Conservation (phyloP, 257 asterid species). For the Fraxinus pennsylvanica region DNA sequence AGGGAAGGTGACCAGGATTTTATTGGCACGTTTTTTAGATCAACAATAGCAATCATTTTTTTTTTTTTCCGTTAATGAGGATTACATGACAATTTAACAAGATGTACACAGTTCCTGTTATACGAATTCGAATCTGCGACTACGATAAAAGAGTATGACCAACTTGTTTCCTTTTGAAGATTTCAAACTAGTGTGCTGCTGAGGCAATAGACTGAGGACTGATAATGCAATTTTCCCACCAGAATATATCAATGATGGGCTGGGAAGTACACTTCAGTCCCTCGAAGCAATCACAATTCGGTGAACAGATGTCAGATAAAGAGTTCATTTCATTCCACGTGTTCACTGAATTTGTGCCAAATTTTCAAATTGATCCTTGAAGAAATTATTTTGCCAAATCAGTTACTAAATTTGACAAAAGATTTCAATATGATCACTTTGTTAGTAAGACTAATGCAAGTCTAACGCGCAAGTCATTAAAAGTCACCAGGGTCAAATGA, state of each 20-base stretch:
- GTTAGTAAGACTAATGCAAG: not conserved
- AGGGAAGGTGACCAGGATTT: too few relatives aligned
- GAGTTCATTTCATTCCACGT: not conserved
- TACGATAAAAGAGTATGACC: not conserved
- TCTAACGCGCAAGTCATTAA: too few relatives aligned
- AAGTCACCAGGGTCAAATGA: too few relatives aligned
- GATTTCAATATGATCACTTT: not conserved
- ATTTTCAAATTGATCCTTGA: not conserved
- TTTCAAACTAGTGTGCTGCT: not conserved
- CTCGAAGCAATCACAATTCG: not conserved
- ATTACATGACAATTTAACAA: not conserved
- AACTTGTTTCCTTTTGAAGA: not conserved
- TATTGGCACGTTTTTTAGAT: too few relatives aligned
- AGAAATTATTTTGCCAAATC: not conserved
- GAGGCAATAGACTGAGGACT: not conserved
- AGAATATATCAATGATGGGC: not conserved
- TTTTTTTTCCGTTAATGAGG: too few relatives aligned
- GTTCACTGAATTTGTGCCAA: not conserved
- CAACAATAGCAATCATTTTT: too few relatives aligned
- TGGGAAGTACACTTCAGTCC: not conserved
- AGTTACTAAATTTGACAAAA: not conserved
- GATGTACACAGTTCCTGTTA: not conserved
- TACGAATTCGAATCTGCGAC: not conserved
- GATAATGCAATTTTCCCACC: not conserved
- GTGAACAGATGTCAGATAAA: not conserved